A percentile compares a stretch with the other conserved stretches of the same genome.
Evolutionary conservation across 1,284 basidiomycete genomes (phyloP).

Genomic region (Afroboletus lepidellus): DNA sequence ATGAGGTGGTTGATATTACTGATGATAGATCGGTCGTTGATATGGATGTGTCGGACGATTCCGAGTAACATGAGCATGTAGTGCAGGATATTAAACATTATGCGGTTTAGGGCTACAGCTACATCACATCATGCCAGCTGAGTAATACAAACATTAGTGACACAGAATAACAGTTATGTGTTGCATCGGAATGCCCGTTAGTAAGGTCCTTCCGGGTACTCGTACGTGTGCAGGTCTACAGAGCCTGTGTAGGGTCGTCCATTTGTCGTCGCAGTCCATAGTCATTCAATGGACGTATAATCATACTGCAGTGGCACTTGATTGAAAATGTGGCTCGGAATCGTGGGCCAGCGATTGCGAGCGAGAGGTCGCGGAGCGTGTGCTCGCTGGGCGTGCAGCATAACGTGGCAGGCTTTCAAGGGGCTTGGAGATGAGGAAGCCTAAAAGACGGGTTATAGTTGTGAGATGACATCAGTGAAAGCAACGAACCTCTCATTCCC

Average conservation of each 20-base stretch:
- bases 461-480: not conserved
- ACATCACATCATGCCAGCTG: constrained; percentile 24
- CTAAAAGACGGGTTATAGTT: constrained; percentile 18
- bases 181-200: constrained; percentile 9
- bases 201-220: constrained; percentile 16
- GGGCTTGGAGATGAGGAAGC: constrained; percentile 55
- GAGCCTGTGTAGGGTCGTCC: constrained; percentile 8
- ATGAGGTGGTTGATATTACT: not conserved
- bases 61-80: constrained; percentile 19
- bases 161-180: constrained; percentile 7
- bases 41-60: constrained; percentile 31
- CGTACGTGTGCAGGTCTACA: constrained; percentile 13
- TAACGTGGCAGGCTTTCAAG: constrained; percentile 57
- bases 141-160: constrained; percentile 22
- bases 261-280: constrained; percentile 19
- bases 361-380: constrained; percentile 19
- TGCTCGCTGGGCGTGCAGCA: constrained; percentile 37
- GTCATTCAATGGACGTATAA: constrained; percentile 21
- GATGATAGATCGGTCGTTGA: constrained; percentile 19
- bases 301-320: constrained; percentile 32
- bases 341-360: constrained; percentile 21
- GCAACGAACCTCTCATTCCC: constrained; percentile 49
- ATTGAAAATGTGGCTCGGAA: constrained; percentile 27
- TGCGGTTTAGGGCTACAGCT: constrained; percentile 20
- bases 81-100: constrained; percentile 5